These are phyloP conservation scores for Aegilops speltoides DNA, from an alignment of 176 grass and related monocot species.

Conservation along the genomic window DNA sequence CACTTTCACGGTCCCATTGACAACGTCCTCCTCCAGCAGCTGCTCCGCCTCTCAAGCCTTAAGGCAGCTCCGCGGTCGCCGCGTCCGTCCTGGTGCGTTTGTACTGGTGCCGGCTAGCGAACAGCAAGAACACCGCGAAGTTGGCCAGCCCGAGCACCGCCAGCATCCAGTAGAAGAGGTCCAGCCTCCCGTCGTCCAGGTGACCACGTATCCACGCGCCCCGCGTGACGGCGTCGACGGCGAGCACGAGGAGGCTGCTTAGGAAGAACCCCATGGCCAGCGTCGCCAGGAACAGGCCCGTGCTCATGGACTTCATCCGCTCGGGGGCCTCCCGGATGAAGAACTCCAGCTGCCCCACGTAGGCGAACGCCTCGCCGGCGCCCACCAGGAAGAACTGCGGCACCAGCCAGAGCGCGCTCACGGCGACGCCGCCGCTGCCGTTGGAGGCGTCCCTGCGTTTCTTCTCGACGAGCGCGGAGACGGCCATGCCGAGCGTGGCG, in stretches of 20 bases:
- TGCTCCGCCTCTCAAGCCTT: neutral
- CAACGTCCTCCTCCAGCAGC: neutral
- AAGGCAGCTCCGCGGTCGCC: neutral
- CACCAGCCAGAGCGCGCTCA: constrained; percentile 61
- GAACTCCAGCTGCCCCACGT: constrained; percentile 75
- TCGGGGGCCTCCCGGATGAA: constrained; percentile 63
- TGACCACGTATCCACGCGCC: constrained; percentile 45
- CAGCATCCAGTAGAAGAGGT: constrained; percentile 67
- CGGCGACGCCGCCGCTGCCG: neutral
- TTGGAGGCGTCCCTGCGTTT: neutral
- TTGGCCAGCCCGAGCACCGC: constrained; percentile 50
- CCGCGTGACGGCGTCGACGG: constrained; percentile 31
- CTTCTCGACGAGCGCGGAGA: constrained; percentile 46
- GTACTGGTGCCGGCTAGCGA: constrained; percentile 44
- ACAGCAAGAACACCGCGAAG: constrained; percentile 46
- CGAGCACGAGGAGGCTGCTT: constrained; percentile 48
- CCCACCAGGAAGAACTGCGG: constrained; percentile 66
- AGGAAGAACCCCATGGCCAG: constrained; percentile 65
- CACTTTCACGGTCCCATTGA: neutral
- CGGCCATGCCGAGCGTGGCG: constrained; percentile 50
- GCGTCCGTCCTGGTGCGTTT: neutral
- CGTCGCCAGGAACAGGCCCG: constrained; percentile 54
- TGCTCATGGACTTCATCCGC: constrained; percentile 77
- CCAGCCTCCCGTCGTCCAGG: constrained; percentile 42
- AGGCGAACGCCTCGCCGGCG: constrained; percentile 71